Percentiles rank a stretch among this genome's conserved stretches.
These are phyloP conservation scores for Monilinia aucupariae DNA, from an alignment of 2,329 filamentous ascomycete genomes.

Conservation along the genomic window DNA sequence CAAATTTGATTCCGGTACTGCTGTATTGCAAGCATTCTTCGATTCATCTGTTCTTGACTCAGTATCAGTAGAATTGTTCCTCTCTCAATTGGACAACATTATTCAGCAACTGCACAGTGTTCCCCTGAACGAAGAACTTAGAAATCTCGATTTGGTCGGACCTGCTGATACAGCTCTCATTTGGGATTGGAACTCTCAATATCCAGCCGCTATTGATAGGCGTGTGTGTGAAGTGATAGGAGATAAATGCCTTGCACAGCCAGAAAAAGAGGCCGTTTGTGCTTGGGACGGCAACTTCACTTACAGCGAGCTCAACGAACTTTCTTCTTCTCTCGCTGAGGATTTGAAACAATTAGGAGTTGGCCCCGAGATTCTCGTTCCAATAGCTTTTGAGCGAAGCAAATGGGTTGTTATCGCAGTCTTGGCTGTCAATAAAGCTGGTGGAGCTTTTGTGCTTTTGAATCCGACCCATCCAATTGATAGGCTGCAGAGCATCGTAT, in stretches of 20 bases:
- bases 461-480: constrained; percentile 20
- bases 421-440: constrained; percentile 28
- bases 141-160: background rate
- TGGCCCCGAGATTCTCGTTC: constrained; percentile 19
- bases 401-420: constrained; percentile 26
- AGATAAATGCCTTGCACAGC: background rate
- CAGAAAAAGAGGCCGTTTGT: background rate
- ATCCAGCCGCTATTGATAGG: background rate
- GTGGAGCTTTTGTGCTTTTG: constrained; percentile 31
- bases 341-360: constrained; percentile 20
- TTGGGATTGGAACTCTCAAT: background rate
- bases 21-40: background rate
- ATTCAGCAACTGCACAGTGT: background rate
- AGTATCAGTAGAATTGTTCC: background rate
- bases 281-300: constrained; percentile 24
- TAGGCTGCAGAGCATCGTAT: constrained; percentile 13
- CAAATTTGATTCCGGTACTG: background rate
- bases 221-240: constrained; percentile 17
- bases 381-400: constrained; percentile 25
- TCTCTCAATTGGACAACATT: background rate
- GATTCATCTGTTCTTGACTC: background rate
- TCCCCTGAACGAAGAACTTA: background rate
- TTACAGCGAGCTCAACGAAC: constrained; percentile 24
- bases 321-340: constrained; percentile 23
- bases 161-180: background rate